phyloP scores from a whole-genome alignment of 192 early-diverging fungal species.

The Funneliformis mosseae region DNA sequence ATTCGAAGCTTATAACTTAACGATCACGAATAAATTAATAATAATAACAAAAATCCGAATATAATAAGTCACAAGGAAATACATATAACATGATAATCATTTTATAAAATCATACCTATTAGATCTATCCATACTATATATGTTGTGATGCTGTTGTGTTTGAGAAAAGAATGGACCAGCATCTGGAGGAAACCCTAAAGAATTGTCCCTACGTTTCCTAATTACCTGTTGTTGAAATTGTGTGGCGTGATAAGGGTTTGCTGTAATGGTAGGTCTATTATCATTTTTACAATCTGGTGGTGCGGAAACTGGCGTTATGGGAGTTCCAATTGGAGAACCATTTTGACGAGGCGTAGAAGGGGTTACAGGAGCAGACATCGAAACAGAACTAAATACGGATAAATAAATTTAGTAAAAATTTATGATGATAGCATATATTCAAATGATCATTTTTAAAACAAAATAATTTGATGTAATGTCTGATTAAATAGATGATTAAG shows the following conservation, averaged over 20 bases:
- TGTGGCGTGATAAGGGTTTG: slow-evolving; percentile 15
- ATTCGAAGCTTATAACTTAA: slow-evolving; percentile 60
- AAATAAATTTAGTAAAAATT: not conserved
- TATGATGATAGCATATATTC: not conserved
- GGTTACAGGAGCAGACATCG: slow-evolving; percentile 10
- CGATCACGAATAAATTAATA: slow-evolving; percentile 1
- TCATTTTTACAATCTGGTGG: slow-evolving; percentile 9
- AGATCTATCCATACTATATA: slow-evolving; percentile 65
- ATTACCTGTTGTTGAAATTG: slow-evolving; percentile 2
- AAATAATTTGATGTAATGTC: not conserved
- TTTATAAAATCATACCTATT: slow-evolving; percentile 41
- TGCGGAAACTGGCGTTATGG: not conserved
- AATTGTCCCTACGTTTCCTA: slow-evolving; percentile 23
- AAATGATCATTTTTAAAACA: not conserved
- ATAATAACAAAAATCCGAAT: not conserved
- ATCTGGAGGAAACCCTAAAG: slow-evolving; percentile 41
- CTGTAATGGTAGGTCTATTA: slow-evolving; percentile 6
- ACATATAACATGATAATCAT: not conserved
- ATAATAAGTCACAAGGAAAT: not conserved
- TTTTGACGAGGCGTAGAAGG: slow-evolving; percentile 24
- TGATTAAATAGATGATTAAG: slow-evolving; percentile 8
- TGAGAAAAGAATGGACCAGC: slow-evolving; percentile 70
- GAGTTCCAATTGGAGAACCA: slow-evolving; percentile 8
- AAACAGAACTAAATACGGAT: not conserved
- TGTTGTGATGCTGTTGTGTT: slow-evolving; percentile 61